Conservation (phyloP, 129 eudicot species). For the Flaveria sonorensis region DNA sequence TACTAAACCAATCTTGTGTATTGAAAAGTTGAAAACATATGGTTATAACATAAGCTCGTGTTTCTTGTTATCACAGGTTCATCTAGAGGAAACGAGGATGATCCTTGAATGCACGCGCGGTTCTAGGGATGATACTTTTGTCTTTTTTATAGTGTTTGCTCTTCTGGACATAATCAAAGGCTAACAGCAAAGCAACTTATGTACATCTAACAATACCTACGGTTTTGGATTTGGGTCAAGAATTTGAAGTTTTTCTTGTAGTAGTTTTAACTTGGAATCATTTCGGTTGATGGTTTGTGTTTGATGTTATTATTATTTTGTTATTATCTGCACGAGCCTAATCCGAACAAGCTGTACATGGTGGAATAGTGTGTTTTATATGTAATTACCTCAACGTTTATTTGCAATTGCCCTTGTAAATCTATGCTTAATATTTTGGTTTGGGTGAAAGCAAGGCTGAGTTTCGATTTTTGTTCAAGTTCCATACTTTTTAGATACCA, state of each 20-base stretch:
- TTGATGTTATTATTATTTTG: slow-evolving; percentile 19
- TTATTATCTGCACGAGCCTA: slow-evolving; percentile 16
- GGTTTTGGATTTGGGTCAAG: slow-evolving; percentile 5
- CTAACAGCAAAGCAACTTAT: slow-evolving; percentile 33
- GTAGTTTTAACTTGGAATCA: slow-evolving; percentile 16
- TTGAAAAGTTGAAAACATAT: neutral
- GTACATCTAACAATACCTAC: slow-evolving; percentile 20
- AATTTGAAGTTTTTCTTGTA: slow-evolving; percentile 6
- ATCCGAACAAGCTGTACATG: slow-evolving; percentile 33
- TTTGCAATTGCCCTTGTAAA: neutral
- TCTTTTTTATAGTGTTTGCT: slow-evolving; percentile 18
- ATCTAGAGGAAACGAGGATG: slow-evolving; percentile 22
- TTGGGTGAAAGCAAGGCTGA: too few species aligned
- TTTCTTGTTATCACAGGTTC: slow-evolving; percentile 27
- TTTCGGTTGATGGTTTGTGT: slow-evolving; percentile 19
- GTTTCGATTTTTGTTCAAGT: too few species aligned
- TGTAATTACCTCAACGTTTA: neutral
- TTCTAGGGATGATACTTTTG: neutral
- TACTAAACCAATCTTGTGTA: neutral
- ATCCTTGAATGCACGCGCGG: slow-evolving; percentile 4
- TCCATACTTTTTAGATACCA: too few species aligned
- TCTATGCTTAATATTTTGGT: neutral
- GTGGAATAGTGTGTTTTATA: slow-evolving; percentile 9
- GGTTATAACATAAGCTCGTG: neutral
- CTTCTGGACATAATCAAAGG: slow-evolving; percentile 26